Percentiles rank a stretch among this genome's conserved stretches.
Evolutionary conservation across 495 filamentous ascomycete species (phyloP).

Genomic region (Penicillium silybi): DNA sequence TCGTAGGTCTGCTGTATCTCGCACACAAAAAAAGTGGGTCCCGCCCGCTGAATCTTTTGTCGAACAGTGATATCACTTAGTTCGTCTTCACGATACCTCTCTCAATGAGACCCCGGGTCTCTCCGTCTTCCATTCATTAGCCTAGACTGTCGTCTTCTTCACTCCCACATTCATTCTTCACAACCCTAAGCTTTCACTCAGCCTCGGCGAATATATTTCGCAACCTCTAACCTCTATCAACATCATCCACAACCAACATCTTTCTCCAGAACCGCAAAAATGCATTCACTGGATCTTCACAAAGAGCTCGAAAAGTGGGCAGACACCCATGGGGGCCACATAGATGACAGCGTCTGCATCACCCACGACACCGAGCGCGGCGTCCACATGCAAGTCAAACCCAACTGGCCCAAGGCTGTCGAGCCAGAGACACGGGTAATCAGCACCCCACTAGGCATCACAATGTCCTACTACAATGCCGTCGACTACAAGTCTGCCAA

Average conservation of each 20-base stretch:
- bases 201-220: background rate
- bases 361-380: constrained; percentile 39
- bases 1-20: background rate
- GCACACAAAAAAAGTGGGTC: constrained; percentile 11
- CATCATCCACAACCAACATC: background rate
- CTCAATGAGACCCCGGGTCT: background rate
- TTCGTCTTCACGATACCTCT: background rate
- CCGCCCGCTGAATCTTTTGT: constrained; percentile 11
- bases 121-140: background rate
- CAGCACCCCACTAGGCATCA: constrained; percentile 41
- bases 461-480: constrained; percentile 53
- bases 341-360: constrained; percentile 40
- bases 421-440: constrained; percentile 36
- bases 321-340: constrained; percentile 34
- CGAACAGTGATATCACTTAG: constrained; percentile 7
- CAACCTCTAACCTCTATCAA: background rate
- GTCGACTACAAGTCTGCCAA: constrained; percentile 24
- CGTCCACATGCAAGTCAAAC: constrained; percentile 43
- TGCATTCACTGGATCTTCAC: constrained; percentile 26
- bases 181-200: background rate
- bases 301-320: constrained; percentile 41
- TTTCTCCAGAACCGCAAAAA: background rate
- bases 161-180: background rate
- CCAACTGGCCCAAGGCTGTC: constrained; percentile 20
- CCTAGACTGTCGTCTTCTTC: background rate